Evolutionary conservation across 1,139 yeast genomes (phyloP).

Genomic region (Chernovozyma sophiae-reginae): DNA sequence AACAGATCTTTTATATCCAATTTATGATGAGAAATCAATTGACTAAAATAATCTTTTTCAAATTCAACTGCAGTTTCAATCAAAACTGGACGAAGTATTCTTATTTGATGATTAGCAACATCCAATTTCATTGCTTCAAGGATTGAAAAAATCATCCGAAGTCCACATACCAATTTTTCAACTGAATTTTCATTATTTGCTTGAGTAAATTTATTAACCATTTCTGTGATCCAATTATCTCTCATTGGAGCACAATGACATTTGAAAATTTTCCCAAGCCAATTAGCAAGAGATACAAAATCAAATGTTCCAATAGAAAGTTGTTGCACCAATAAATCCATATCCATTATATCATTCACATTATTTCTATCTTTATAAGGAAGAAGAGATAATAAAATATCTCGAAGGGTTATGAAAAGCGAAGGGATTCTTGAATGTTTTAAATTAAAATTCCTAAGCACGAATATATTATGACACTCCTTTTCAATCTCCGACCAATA

Average conservation of each 20-base stretch:
- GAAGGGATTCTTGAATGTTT: slow-evolving; percentile 56
- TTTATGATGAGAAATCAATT: slow-evolving; percentile 63
- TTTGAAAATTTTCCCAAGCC: slow-evolving; percentile 70
- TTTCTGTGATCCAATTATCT: slow-evolving; percentile 83
- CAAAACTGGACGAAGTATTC: slow-evolving; percentile 77
- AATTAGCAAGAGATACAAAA: slow-evolving; percentile 61
- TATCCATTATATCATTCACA: slow-evolving; percentile 73
- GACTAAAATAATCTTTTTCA: slow-evolving; percentile 82
- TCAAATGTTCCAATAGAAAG: slow-evolving; percentile 64
- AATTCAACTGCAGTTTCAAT: slow-evolving; percentile 90
- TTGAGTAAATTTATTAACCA: slow-evolving; percentile 63
- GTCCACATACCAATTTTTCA: slow-evolving; percentile 64
- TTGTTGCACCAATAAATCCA: slow-evolving; percentile 75
- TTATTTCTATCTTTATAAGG: slow-evolving; percentile 73
- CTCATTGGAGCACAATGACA: slow-evolving; percentile 95
- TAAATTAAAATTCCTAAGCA: slow-evolving; percentile 14
- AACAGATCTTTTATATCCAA: slow-evolving; percentile 63
- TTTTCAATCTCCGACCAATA: slow-evolving; percentile 77
- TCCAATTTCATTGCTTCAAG: slow-evolving; percentile 95
- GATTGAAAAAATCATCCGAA: slow-evolving; percentile 75
- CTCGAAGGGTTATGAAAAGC: slow-evolving; percentile 71
- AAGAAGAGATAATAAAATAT: slow-evolving; percentile 66
- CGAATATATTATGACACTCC: slow-evolving; percentile 51
- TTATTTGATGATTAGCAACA: slow-evolving; percentile 90
- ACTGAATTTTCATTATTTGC: slow-evolving; percentile 57